A percentile compares a stretch with the other conserved stretches of the same genome.
Evolutionary conservation across 768 basidiomycete species (phyloP).

Genomic region (Amanita muscaria): DNA sequence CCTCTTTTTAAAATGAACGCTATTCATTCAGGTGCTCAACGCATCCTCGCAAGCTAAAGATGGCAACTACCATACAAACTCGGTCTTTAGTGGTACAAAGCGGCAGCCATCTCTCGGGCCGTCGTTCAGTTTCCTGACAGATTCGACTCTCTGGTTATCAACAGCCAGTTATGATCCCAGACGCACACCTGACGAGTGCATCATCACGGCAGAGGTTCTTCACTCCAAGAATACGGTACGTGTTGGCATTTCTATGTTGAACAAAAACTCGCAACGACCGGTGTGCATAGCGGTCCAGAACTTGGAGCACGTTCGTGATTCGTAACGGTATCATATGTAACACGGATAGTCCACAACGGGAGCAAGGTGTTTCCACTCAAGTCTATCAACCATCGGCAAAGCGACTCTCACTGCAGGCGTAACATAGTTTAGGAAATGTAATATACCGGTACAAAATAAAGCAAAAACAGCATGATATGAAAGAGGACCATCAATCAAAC

Average conservation of each 20-base stretch:
- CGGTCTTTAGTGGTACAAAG: conserved; percentile 22
- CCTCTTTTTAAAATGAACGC: not conserved
- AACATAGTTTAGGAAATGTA: too few relatives aligned
- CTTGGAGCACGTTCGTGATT: not conserved
- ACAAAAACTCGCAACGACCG: not conserved
- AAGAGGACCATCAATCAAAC: too few relatives aligned
- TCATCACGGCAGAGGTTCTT: not conserved
- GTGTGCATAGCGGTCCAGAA: not conserved
- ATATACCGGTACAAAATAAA: too few relatives aligned
- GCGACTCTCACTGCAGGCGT: not conserved
- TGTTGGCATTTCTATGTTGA: not conserved
- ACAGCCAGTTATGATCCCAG: not conserved
- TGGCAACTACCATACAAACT: conserved; percentile 10
- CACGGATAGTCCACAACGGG: too few relatives aligned
- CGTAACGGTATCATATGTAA: not conserved
- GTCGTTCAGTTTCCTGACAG: conserved; percentile 64
- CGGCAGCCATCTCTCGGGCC: conserved; percentile 67
- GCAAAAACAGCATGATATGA: too few relatives aligned
- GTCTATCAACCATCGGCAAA: too few relatives aligned
- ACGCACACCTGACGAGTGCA: not conserved
- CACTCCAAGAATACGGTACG: conserved; percentile 1
- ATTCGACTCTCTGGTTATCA: conserved; percentile 67
- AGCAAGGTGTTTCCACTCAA: too few relatives aligned
- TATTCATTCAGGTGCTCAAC: conserved; percentile 47
- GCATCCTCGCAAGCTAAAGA: conserved; percentile 30